Base-by-base conservation (phyloP, 2,329 filamentous ascomycete species). In the Trematosphaeria pertusa region DNA sequence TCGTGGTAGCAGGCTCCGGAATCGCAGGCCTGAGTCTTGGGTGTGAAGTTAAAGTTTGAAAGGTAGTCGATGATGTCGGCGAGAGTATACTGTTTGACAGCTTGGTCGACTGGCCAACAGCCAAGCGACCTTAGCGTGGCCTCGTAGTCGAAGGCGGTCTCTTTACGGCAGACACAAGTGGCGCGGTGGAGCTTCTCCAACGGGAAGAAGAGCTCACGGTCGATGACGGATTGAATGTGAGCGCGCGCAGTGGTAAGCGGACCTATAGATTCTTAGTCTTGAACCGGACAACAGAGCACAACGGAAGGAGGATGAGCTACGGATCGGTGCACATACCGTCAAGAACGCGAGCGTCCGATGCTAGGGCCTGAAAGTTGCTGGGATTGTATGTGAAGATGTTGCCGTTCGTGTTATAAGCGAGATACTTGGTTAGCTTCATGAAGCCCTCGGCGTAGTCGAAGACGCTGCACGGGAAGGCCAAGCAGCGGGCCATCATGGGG, bases 341-440 rank as follows among this genome's bases (percentile, higher is more conserved):
- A 21, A 58, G 42, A 19, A 52, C 24, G 14, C 51, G 48, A 20
- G 45, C 46, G 14, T 58, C 41, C 14, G 33, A 17, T 21, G 39
- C 50, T 18, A 52, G 43, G 8, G 14, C 21, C 10, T 52, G 42
- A 19, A 46, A 55, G 37, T 12, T 39, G 39, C 43, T 49, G 3
- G 53, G 46, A 20, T 52, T 50, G 18, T 45, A 31, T 9, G 47
- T 49, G 35, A 47, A 46, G 17, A 59, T 37, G 10, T 32, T 39
- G 9, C 45, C 48, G 15, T 43, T 52, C 10, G 45, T 53, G 33
- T 55, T 43, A 35, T 55, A 59, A 5, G 43, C 56, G 20, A 59
- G 49, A 18, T 43, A 57, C 35, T 59, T 59, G 17, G 56, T 59
- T 8, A 55, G 37, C 30, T 57, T 53, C 51, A 55, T 55, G 49